Percentiles rank a stretch among this genome's conserved stretches.
These are phyloP conservation scores for Solanum hybrid DNA, from an alignment of 305 asterid species.

Conservation along the genomic window DNA sequence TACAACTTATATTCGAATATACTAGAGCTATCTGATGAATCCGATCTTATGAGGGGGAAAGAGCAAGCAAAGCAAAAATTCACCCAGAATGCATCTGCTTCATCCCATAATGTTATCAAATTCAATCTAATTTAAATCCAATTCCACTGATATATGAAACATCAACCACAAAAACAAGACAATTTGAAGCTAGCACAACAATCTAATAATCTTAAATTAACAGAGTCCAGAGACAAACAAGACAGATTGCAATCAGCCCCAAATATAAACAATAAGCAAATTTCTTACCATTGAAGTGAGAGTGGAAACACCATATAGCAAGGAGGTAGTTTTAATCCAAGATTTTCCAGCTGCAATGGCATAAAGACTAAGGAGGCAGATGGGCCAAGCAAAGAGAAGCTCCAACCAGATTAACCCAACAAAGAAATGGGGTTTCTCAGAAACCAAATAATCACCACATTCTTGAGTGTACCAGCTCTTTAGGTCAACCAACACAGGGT, in stretches of 20 bases:
- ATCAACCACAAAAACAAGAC: background rate
- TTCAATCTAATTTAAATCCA: background rate
- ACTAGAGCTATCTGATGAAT: background rate
- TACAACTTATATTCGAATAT: background rate
- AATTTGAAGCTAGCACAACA: background rate
- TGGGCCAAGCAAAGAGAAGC: constrained; percentile 84
- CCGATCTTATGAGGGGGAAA: background rate
- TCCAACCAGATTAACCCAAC: constrained; percentile 71
- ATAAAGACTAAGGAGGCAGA: constrained; percentile 46
- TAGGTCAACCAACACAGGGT: constrained; percentile 54
- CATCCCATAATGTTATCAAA: background rate
- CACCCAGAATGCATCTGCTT: background rate
- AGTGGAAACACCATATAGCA: constrained; percentile 68
- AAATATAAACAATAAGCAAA: background rate
- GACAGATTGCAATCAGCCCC: background rate
- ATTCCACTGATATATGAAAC: background rate
- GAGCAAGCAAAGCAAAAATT: background rate
- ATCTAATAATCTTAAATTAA: background rate
- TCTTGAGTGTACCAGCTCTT: constrained; percentile 57
- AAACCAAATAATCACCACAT: constrained; percentile 61
- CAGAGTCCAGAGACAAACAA: background rate
- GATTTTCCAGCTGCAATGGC: constrained; percentile 57
- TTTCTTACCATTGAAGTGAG: constrained; percentile 51
- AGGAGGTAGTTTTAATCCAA: constrained; percentile 75
- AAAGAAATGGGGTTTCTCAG: constrained; percentile 81